Conservation (phyloP, 2,329 filamentous ascomycete species). For the Albifimbria verrucaria region DNA sequence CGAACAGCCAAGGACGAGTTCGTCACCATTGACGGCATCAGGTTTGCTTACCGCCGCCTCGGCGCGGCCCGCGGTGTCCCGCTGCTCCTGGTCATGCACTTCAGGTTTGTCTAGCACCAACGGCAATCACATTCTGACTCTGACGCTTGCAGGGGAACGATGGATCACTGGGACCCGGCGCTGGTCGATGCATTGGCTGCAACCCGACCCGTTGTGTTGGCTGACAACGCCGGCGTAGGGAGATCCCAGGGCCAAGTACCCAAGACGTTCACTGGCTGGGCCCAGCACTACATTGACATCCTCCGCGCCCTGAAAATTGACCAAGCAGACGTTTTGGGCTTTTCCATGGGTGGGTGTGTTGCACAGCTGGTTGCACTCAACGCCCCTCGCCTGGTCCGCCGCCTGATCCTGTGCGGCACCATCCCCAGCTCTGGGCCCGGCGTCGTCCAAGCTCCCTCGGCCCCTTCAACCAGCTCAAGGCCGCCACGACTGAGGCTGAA, state of each 20-base stretch:
- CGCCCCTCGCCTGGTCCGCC: conserved; percentile 31
- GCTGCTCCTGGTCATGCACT: conserved; percentile 27
- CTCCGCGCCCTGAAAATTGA: conserved; percentile 33
- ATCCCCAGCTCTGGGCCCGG: conserved; percentile 35
- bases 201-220: conserved; percentile 38
- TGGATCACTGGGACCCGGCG: conserved; percentile 39
- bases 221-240: conserved; percentile 47
- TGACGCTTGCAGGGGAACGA: conserved; percentile 24
- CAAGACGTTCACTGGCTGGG: conserved; percentile 25
- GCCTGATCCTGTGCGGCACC: conserved; percentile 42
- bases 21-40: conserved; percentile 25
- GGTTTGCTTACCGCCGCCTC: conserved; percentile 29
- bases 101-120: conserved; percentile 20
- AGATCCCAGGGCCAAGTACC: conserved; percentile 39
- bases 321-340: conserved; percentile 44
- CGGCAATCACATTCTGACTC: not conserved
- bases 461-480: conserved; percentile 29
- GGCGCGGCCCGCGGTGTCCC: conserved; percentile 25
- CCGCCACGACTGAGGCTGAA: conserved; percentile 27
- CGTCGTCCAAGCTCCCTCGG: conserved; percentile 24
- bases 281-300: conserved; percentile 30
- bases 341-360: conserved; percentile 46
- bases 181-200: conserved; percentile 41
- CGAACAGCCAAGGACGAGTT: conserved; percentile 23
- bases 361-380: conserved; percentile 43